Evolutionary conservation across 1,284 basidiomycete genomes (phyloP).

Genomic region (Leccinum holopus): DNA sequence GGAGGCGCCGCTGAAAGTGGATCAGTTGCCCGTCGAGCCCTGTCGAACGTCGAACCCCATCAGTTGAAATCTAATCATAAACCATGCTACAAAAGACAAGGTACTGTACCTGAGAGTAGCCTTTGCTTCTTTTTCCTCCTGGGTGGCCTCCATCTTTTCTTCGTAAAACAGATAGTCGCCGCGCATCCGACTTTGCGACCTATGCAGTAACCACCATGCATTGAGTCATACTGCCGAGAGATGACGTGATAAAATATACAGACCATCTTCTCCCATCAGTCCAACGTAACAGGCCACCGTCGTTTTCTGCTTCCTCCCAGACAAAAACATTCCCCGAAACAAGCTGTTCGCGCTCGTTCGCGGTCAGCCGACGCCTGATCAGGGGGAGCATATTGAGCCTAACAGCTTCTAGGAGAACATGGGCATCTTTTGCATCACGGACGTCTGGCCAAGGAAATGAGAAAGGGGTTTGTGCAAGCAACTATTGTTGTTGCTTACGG

Average conservation of each 20-base stretch:
- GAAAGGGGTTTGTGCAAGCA: not conserved
- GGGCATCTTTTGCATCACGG: slow-evolving; percentile 66
- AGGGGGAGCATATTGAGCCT: slow-evolving; percentile 66
- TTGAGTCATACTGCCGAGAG: slow-evolving; percentile 4
- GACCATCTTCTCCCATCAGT: slow-evolving; percentile 76
- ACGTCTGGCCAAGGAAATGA: slow-evolving; percentile 50
- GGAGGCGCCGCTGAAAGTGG: slow-evolving; percentile 54
- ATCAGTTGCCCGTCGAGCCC: slow-evolving; percentile 61
- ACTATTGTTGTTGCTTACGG: slow-evolving; percentile 40
- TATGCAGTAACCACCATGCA: slow-evolving; percentile 27
- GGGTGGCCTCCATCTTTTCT: slow-evolving; percentile 73
- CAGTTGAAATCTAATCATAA: not conserved
- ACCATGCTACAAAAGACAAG: slow-evolving; percentile 11
- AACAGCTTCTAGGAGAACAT: slow-evolving; percentile 73
- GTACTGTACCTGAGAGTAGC: slow-evolving; percentile 59
- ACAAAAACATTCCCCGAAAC: slow-evolving; percentile 74
- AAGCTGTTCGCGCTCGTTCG: slow-evolving; percentile 65
- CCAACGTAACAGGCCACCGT: slow-evolving; percentile 73
- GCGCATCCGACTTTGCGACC: slow-evolving; percentile 81
- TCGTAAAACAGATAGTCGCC: slow-evolving; percentile 78
- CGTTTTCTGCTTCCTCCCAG: slow-evolving; percentile 79
- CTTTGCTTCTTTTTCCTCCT: slow-evolving; percentile 72
- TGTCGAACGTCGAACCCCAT: slow-evolving; percentile 27
- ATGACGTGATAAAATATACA: slow-evolving; percentile 13
- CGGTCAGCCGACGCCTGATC: slow-evolving; percentile 64